Evolutionary conservation across 140 eudicot genomes (phyloP).

Genomic region (Senecio squalidus): DNA sequence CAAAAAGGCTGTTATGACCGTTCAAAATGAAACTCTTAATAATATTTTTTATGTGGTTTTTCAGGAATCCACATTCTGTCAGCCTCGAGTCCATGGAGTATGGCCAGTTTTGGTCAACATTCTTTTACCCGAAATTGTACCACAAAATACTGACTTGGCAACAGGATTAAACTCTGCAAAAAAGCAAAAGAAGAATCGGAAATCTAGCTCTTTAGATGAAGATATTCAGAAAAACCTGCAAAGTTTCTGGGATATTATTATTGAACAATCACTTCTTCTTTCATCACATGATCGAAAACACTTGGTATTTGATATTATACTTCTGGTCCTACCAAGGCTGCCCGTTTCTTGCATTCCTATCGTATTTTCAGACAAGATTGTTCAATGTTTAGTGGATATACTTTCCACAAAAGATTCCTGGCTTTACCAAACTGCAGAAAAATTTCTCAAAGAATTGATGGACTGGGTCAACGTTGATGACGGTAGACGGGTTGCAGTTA

Average conservation of each 20-base stretch:
- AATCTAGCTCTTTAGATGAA: conserved; percentile 61
- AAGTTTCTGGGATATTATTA: conserved; percentile 61
- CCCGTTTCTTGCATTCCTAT: conserved; percentile 65
- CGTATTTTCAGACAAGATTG: conserved; percentile 69
- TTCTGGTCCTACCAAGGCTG: conserved; percentile 78
- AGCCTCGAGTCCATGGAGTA: conserved; percentile 88
- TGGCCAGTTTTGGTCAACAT: conserved; percentile 66
- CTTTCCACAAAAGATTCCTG: conserved; percentile 79
- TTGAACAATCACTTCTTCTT: conserved; percentile 69
- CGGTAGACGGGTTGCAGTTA: conserved; percentile 62
- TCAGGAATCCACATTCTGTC: conserved; percentile 96
- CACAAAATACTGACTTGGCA: conserved; percentile 48
- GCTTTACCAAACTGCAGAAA: conserved; percentile 69
- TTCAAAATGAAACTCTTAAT: too few relatives aligned
- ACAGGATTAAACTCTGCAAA: conserved; percentile 41
- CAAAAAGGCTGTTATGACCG: too few relatives aligned
- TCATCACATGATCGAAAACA: conserved; percentile 98
- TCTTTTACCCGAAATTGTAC: conserved; percentile 53
- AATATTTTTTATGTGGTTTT: conserved; percentile 7
- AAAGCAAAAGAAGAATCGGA: conserved; percentile 81
- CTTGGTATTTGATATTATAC: conserved; percentile 71
- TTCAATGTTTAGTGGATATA: conserved; percentile 82
- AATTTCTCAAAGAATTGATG: conserved; percentile 54
- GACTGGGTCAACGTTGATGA: conserved; percentile 77
- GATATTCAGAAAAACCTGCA: conserved; percentile 58